Conservation (phyloP, 2,329 filamentous ascomycete species). For the Calonectria crousiana region DNA sequence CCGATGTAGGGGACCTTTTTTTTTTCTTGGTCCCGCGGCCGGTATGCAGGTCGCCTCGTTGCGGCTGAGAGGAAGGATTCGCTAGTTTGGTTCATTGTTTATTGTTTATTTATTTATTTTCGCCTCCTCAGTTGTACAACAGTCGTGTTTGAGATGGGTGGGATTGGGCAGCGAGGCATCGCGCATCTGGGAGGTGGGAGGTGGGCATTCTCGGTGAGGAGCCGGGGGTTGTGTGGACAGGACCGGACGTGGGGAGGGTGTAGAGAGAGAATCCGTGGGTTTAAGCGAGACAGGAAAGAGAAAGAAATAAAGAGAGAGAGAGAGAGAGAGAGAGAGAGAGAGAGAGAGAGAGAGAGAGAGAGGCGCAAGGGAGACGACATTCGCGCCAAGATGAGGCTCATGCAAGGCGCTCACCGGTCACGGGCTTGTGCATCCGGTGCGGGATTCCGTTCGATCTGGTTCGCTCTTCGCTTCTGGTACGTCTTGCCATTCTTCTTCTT, state of each 20-base stretch:
- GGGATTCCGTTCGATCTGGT: neutral
- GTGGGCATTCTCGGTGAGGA: neutral
- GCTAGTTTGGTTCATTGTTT: neutral
- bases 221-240: neutral
- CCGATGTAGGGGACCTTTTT: neutral
- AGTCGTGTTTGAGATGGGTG: constrained; percentile 1
- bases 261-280: neutral
- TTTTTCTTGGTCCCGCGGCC: neutral
- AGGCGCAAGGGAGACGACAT: neutral
- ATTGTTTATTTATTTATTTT: neutral
- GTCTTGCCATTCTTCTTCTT: neutral
- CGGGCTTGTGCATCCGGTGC: constrained; percentile 18
- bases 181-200: neutral
- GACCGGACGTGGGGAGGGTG: neutral
- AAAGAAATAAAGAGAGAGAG: too few species aligned
- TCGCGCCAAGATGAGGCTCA: constrained; percentile 15
- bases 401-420: constrained; percentile 24
- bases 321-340: too few species aligned
- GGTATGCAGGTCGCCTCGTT: neutral
- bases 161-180: constrained; percentile 6
- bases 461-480: neutral
- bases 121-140: neutral
- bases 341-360: too few species aligned
- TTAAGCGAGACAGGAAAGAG: neutral
- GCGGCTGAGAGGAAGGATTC: neutral